Conservation (phyloP, 2,329 filamentous ascomycete genomes). For the Verticillium nubilum region DNA sequence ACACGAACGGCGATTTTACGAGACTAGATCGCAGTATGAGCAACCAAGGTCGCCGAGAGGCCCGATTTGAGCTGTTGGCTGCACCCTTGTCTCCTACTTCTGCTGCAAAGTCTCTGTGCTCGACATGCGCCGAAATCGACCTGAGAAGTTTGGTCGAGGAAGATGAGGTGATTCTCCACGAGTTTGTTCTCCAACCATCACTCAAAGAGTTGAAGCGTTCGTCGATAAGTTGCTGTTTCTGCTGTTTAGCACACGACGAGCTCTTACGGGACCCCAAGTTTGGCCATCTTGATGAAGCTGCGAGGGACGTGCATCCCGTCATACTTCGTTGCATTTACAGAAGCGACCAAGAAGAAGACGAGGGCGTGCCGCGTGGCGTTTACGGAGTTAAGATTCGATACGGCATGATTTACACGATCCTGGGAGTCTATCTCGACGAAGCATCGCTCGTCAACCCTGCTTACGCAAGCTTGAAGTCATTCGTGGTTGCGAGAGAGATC, state of each 20-base stretch:
- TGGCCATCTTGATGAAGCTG: background rate
- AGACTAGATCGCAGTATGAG: no score
- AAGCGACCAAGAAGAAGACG: background rate
- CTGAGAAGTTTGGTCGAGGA: no score
- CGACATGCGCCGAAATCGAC: no score
- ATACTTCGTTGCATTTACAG: background rate
- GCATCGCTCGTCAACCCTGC: background rate
- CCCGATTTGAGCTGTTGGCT: no score
- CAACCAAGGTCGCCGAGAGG: no score
- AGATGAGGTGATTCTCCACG: no score
- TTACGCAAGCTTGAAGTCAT: background rate
- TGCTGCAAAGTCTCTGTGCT: no score
- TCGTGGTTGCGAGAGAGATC: background rate
- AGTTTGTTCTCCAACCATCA: no score
- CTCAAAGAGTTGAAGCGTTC: no score
- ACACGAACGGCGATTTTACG: no score
- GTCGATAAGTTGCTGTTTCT: no score
- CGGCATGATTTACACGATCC: background rate
- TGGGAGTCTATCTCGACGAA: background rate
- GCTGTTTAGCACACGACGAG: background rate
- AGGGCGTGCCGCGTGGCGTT: background rate
- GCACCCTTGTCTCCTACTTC: no score
- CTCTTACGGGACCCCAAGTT: background rate
- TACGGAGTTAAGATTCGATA: background rate
- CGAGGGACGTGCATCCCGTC: background rate